phyloP scores from a whole-genome alignment of 371 early-diverging fungal genomes.

The Nematocida sp. region DNA sequence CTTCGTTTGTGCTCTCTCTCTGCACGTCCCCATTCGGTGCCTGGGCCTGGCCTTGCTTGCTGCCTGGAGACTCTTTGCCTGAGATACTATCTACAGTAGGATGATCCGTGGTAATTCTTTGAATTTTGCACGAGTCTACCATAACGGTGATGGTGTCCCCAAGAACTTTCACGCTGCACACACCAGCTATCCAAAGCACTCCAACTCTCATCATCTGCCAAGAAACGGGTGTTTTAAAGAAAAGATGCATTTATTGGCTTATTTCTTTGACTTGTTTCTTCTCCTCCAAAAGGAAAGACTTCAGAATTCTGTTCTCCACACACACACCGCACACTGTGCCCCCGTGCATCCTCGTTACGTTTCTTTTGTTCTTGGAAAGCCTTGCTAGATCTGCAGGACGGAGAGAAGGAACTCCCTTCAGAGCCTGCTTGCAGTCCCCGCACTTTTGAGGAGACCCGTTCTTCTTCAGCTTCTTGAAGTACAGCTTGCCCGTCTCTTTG shows the following conservation, averaged over 20 bases:
- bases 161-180: not conserved
- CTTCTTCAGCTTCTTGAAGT: slow-evolving; percentile 55
- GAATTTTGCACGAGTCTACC: slow-evolving; percentile 38
- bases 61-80: not conserved
- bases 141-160: slow-evolving; percentile 24
- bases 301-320: slow-evolving; percentile 58
- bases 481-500: slow-evolving; percentile 46
- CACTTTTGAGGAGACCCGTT: slow-evolving; percentile 60
- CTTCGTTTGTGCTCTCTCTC: too few relatives aligned
- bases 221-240: slow-evolving; percentile 21
- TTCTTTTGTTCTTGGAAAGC: slow-evolving; percentile 59
- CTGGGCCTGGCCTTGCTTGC: too few relatives aligned
- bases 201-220: not conserved
- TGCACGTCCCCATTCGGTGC: too few relatives aligned
- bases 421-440: slow-evolving; percentile 60
- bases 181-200: not conserved
- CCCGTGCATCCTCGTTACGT: slow-evolving; percentile 61
- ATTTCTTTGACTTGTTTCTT: slow-evolving; percentile 56
- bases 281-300: slow-evolving; percentile 62
- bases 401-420: slow-evolving; percentile 56
- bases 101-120: slow-evolving; percentile 54
- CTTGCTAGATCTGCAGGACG: slow-evolving; percentile 63
- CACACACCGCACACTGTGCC: slow-evolving; percentile 58
- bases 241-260: slow-evolving; percentile 42
- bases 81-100: slow-evolving; percentile 53